Evolutionary conservation across 768 basidiomycete genomes (phyloP).

Genomic region (Trametopsis cervina): DNA sequence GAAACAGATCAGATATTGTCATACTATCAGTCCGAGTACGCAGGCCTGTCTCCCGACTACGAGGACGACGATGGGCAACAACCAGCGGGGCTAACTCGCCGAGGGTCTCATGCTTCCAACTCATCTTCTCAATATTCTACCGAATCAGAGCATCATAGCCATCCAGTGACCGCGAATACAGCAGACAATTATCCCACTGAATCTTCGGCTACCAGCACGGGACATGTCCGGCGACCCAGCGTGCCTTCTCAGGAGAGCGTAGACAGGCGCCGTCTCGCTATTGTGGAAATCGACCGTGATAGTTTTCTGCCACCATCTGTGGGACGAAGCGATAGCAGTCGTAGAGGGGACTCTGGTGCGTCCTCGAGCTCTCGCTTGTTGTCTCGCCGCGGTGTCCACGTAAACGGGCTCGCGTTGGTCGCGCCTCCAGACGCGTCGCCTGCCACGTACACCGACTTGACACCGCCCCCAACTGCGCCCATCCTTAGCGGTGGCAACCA

Average conservation of each 20-base stretch:
- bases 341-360: conserved; percentile 6
- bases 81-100: conserved; percentile 3
- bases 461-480: conserved; percentile 46
- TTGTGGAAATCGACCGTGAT: conserved; percentile 54
- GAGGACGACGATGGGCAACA: conserved; percentile 3
- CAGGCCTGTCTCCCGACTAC: conserved; percentile 26
- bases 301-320: conserved; percentile 22
- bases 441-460: conserved; percentile 43
- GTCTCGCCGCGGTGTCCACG: conserved; percentile 21
- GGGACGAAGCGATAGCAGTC: conserved; percentile 18
- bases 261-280: conserved; percentile 61
- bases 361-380: conserved; percentile 5
- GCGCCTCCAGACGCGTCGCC: conserved; percentile 66
- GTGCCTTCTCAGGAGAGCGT: conserved; percentile 51
- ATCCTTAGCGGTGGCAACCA: conserved; percentile 6
- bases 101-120: conserved; percentile 37
- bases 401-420: conserved; percentile 53
- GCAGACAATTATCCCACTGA: conserved; percentile 5
- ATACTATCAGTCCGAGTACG: conserved; percentile 51
- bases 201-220: conserved; percentile 21
- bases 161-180: neutral
- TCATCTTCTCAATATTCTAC: conserved; percentile 39
- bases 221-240: conserved; percentile 35
- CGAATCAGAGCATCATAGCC: conserved; percentile 2
- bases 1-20: conserved; percentile 42